These are phyloP conservation scores for Pyropia yezoensis DNA, from an alignment of 23 red algal species.

Conservation along the genomic window DNA sequence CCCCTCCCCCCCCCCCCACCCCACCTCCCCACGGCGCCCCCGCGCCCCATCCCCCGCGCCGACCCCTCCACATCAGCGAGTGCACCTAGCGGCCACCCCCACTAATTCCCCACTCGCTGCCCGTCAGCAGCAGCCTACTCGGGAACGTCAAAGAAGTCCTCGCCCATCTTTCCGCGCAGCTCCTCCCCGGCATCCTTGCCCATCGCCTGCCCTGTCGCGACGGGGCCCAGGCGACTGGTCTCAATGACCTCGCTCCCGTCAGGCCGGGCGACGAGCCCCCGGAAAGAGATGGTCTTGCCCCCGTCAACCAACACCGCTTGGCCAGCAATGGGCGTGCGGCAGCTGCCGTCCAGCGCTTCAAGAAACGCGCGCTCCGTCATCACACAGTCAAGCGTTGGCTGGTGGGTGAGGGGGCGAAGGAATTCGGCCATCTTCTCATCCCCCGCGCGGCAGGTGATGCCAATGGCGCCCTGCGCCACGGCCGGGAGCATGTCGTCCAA, in stretches of 20 bases:
- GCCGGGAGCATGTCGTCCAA: constrained; percentile 95
- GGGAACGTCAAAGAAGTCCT: constrained; percentile 47
- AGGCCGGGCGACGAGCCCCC: constrained; percentile 86
- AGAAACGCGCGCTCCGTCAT: constrained; percentile 89
- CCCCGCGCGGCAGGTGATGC: constrained; percentile 70
- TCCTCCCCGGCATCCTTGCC: constrained; percentile 81
- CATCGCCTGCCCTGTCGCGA: constrained; percentile 42
- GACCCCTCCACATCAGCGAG: too few relatives aligned
- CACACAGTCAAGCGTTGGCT: constrained; percentile 75
- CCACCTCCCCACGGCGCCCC: too few relatives aligned
- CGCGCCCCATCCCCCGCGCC: too few relatives aligned
- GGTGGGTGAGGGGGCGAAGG: constrained; percentile 56
- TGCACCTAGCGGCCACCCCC: too few relatives aligned
- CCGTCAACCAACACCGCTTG: constrained; percentile 65
- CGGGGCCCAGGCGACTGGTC: constrained; percentile 26
- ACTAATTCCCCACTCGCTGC: too few relatives aligned
- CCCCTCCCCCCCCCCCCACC: too few relatives aligned
- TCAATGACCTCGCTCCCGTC: constrained; percentile 71
- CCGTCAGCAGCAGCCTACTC: neutral
- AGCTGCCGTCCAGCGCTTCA: constrained; percentile 74
- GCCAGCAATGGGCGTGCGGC: constrained; percentile 96
- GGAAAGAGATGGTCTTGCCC: constrained; percentile 56
- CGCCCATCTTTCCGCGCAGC: constrained; percentile 72
- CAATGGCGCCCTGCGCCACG: constrained; percentile 98
- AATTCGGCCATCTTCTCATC: constrained; percentile 59